Evolutionary conservation across 169 alveolate genomes (phyloP).

Genomic region (Babesia divergens): DNA sequence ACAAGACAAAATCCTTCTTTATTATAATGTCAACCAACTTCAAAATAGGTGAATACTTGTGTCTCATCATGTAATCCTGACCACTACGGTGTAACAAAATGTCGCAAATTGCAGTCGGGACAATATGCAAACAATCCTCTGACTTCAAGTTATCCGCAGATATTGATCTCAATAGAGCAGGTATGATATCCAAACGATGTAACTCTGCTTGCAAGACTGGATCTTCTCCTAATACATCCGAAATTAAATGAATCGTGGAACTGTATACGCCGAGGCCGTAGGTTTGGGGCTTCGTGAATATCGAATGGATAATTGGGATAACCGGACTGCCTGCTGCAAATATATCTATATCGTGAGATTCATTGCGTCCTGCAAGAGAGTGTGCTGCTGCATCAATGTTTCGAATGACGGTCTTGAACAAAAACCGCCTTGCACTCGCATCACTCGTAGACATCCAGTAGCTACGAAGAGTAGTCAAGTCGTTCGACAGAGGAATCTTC

Average conservation of each 20-base stretch:
- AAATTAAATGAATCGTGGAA: conserved; percentile 64
- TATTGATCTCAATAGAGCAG: conserved; percentile 67
- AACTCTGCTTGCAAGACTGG: conserved; percentile 72
- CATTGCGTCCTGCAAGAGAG: conserved; percentile 34
- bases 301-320: conserved; percentile 54
- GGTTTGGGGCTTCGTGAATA: conserved; percentile 61
- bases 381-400: conserved; percentile 37
- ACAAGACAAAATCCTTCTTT: conserved; percentile 71
- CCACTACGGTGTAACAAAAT: conserved; percentile 72
- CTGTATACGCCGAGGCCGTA: conserved; percentile 73
- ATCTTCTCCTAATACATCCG: conserved; percentile 73
- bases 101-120: conserved; percentile 70
- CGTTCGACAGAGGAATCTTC: conserved; percentile 27
- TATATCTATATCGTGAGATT: conserved; percentile 47
- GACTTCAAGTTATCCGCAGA: conserved; percentile 66
- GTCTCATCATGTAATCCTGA: conserved; percentile 63
- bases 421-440: conserved; percentile 44
- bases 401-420: conserved; percentile 50
- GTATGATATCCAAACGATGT: conserved; percentile 66
- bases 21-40: conserved; percentile 63
- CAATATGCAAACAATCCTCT: conserved; percentile 65
- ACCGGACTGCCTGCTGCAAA: conserved; percentile 43
- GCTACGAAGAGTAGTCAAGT: conserved; percentile 22
- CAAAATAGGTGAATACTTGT: conserved; percentile 62
- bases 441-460: conserved; percentile 57